Conservation (phyloP, 2,329 filamentous ascomycete genomes). For the Aspergillus vadensis region DNA sequence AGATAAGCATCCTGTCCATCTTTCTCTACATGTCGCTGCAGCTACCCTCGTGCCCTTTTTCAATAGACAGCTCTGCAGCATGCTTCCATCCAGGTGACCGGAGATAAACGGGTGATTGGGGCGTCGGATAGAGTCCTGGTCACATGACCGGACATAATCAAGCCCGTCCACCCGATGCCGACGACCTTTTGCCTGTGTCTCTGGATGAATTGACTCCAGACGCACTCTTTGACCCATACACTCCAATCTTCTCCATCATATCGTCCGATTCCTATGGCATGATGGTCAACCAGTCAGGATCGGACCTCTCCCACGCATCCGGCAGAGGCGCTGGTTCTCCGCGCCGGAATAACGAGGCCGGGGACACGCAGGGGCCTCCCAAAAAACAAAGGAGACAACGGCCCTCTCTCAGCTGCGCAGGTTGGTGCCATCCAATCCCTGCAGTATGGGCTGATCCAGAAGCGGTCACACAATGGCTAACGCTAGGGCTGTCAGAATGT, state of each 20-base stretch:
- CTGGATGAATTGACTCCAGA: too few species aligned
- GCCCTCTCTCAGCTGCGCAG: constrained; percentile 7
- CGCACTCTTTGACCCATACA: neutral
- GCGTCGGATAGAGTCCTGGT: neutral
- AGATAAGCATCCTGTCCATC: too few species aligned
- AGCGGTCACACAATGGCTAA: neutral
- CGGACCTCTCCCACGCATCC: neutral
- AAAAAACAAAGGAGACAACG: constrained; percentile 6
- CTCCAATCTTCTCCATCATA: neutral
- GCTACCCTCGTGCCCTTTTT: neutral
- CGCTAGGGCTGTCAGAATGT: neutral
- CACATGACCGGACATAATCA: neutral
- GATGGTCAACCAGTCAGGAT: neutral
- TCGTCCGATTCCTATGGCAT: neutral
- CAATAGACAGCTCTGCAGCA: neutral
- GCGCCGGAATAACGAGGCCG: neutral
- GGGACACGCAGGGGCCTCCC: neutral
- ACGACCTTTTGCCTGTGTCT: neutral
- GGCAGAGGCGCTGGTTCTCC: neutral
- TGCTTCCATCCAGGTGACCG: neutral
- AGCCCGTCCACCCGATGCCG: neutral
- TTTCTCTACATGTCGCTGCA: neutral
- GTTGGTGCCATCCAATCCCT: neutral
- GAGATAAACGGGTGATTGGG: neutral
- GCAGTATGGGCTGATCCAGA: neutral